Base-by-base conservation (phyloP, 805 yeast species). In the Jamesozyma piceae region DNA sequence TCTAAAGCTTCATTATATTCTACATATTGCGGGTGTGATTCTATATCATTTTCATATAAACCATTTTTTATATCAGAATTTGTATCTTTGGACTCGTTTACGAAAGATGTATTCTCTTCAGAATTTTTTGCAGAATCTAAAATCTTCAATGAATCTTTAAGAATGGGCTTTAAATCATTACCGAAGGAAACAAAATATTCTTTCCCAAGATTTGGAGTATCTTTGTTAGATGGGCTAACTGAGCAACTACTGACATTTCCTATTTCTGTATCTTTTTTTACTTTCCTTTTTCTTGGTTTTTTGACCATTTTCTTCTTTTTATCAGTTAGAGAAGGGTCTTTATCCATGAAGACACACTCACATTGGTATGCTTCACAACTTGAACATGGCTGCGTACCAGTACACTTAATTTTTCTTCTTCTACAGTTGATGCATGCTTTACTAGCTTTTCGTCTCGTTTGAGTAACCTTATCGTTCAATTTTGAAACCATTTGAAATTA, bases 401-500 rank as follows among this genome's bases (percentile, higher is more conserved):
- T 53, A 43, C 65, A 61, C 43, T 58, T 61, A 38, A 61, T 61
- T 43, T 61, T 61, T 35, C 62, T 54, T 37, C 53, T 51, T 26
- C 64, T 48, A 42, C 65, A 61, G 37, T 55, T 58, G 26, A 52
- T 53, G 38, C 65, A 61, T 2, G 65, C 51, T 31, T 31, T 42
- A 13, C 21, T 31, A 11, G 40, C 44, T 27, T 45, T 48, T 14
- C 39, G 37, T 15, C 43, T 39, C 17, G 35, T 35, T 18, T n/a
- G n/a, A n/a, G n/a, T n/a, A n/a, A n/a, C n/a, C n/a, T n/a, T n/a
- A n/a, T n/a, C n/a, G n/a, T n/a, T n/a, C n/a, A n/a, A n/a, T n/a
- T n/a, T n/a, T n/a, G n/a, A n/a, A n/a, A n/a, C n/a, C n/a, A n/a
- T n/a, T n/a, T n/a, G n/a, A n/a, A n/a, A n/a, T n/a, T n/a, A n/a